Base-by-base conservation (phyloP, 768 basidiomycete species). In the Boletellus ananiceps region DNA sequence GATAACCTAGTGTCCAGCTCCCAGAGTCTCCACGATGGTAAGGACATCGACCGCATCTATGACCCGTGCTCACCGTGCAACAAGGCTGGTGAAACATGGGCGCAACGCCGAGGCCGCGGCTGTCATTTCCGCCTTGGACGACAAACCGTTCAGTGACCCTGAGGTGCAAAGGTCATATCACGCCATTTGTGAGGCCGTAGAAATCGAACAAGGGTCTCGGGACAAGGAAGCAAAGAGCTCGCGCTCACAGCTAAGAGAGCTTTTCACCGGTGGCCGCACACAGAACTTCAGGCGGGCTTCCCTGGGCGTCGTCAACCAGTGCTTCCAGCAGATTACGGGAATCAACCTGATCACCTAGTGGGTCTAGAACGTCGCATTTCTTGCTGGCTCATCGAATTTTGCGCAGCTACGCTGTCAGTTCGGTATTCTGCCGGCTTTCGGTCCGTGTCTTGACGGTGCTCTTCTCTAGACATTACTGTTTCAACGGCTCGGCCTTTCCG, bases 291-390 rank as follows among this genome's bases (percentile, higher is more conserved):
- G 81, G 37, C 70, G 83, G 37, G 77, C 78, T 14, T 62, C 72
- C 40, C 60, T 84, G 40, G 84, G 78, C 2, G 69, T 84, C 18
- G 65, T 76, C 40, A 76, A 77, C 40, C 83, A 85, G 57, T 80
- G 80, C 59, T 84, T 83, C 70, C 82, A 85, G 61, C 83, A 84
- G 69, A 82, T 84, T 27, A 78, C 80, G 5, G 82, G 82, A 7
- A 82, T 82, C 64, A 83, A 82, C 60, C 60, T 84, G 49, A 82
- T 85, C 61, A 83, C 80, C 2, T 84, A 81, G 68, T 80, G 66
- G 44, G 79, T 73, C 23, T 61, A 59, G 50, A 44, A 2, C 57
- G 58, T 31, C 31, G 16, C 38, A 37, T 32, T 15, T n/a, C 34
- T 44, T 32, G 4, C 42, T 70, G 63, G 5, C 39, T 57, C 49